These are phyloP conservation scores for Pleurozium schreberi DNA, from an alignment of 225 moss, liverwort and hornwort genomes.

Conservation along the genomic window DNA sequence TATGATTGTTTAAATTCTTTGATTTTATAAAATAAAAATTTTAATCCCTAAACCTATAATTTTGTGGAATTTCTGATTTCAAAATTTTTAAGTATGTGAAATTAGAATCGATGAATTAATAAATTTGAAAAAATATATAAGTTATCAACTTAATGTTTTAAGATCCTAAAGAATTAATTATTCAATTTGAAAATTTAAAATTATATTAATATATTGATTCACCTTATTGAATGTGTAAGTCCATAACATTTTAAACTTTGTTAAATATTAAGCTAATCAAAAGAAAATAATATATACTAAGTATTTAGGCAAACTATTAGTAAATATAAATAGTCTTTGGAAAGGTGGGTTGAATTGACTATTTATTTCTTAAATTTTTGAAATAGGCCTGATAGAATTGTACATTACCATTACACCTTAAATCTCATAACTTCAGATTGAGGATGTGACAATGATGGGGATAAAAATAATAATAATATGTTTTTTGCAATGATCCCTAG, in stretches of 20 bases:
- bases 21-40: neutral
- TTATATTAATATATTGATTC: neutral
- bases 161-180: neutral
- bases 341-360: neutral
- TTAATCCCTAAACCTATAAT: too few relatives aligned
- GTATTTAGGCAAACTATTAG: neutral
- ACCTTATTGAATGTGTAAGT: neutral
- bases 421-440: neutral
- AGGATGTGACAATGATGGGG: neutral
- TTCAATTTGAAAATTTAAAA: neutral
- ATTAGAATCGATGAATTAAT: neutral
- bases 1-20: too few relatives aligned
- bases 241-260: neutral
- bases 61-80: neutral
- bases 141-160: neutral
- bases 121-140: neutral
- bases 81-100: neutral
- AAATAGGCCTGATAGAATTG: neutral
- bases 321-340: neutral
- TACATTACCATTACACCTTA: too few relatives aligned
- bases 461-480: neutral
- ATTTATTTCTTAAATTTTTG: neutral
- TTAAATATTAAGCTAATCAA: neutral
- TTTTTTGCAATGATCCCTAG: neutral
- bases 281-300: neutral